Conservation (phyloP, 495 filamentous ascomycete genomes). For the Aspergillus hancockii region DNA sequence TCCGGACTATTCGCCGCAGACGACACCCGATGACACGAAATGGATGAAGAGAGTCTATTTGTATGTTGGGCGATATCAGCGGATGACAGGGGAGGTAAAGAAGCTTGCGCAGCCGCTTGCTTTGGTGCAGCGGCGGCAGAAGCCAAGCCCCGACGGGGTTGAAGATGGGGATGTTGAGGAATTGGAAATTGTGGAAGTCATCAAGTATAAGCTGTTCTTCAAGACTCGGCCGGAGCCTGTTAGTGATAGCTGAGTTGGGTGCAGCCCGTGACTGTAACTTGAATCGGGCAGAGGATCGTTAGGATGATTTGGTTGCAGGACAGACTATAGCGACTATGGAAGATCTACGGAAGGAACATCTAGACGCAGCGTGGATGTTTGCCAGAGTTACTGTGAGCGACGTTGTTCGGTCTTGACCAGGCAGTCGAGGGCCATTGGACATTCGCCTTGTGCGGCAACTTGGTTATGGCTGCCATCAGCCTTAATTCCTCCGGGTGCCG, state of each 20-base stretch:
- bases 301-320: not conserved
- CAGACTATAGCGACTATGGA: not conserved
- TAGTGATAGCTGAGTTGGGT: conserved; percentile 32
- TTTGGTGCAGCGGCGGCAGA: conserved; percentile 61
- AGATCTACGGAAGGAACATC: not conserved
- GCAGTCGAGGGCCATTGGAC: not conserved
- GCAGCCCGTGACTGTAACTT: not conserved
- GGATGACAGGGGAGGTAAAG: conserved; percentile 87
- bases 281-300: not conserved
- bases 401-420: not conserved
- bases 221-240: conserved; percentile 87
- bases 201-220: conserved; percentile 89
- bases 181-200: conserved; percentile 78
- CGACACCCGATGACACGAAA: conserved; percentile 50
- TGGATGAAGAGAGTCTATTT: conserved; percentile 92
- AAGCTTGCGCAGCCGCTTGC: conserved; percentile 76
- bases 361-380: not conserved
- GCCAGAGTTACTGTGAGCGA: not conserved
- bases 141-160: conserved; percentile 15
- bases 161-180: conserved; percentile 42
- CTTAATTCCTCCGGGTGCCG: conserved; percentile 69
- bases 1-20: conserved; percentile 63
- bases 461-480: not conserved
- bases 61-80: conserved; percentile 86
- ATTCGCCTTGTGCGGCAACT: not conserved